Conservation (phyloP, 768 basidiomycete genomes). For the Cystofilobasidium bisporidii region DNA sequence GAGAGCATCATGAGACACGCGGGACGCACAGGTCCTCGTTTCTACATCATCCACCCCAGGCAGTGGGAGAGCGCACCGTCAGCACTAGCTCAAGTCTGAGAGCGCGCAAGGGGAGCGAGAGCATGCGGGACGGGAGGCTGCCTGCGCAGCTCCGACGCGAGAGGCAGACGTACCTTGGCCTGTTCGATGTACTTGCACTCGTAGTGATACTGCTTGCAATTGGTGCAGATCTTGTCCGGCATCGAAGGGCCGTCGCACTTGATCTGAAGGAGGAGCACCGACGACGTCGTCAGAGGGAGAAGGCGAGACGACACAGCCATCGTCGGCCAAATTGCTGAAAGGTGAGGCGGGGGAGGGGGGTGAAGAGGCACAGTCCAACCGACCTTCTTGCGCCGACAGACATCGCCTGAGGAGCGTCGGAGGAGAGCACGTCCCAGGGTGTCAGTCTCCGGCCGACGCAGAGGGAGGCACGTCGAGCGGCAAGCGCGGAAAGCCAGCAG, state of each 20-base stretch:
- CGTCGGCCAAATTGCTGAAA: too few species aligned
- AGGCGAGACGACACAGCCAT: neutral
- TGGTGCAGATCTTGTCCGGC: conserved; percentile 57
- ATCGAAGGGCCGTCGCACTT: conserved; percentile 34
- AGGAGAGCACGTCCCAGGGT: too few species aligned
- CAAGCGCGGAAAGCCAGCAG: too few species aligned
- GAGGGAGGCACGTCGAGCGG: too few species aligned
- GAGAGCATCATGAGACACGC: neutral
- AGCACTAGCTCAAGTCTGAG: too few species aligned
- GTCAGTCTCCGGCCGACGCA: too few species aligned
- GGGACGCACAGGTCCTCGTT: conserved; percentile 15
- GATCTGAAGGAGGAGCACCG: conserved; percentile 52
- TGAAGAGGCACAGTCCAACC: conserved; percentile 41
- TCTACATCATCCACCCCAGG: neutral
- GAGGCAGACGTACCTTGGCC: conserved; percentile 48
- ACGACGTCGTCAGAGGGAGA: conserved; percentile 38
- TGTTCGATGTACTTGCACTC: conserved; percentile 60
- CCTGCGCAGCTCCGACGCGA: too few species aligned
- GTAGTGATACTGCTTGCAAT: conserved; percentile 51
- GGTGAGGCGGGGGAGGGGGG: conserved; percentile 26
- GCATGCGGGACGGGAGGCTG: too few species aligned
- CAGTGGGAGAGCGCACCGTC: too few species aligned
- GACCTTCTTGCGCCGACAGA: conserved; percentile 68
- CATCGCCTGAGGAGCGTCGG: too few species aligned
- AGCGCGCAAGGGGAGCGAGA: too few species aligned